Conservation (phyloP, 768 basidiomycete genomes). For the Coprinopsis sp. region DNA sequence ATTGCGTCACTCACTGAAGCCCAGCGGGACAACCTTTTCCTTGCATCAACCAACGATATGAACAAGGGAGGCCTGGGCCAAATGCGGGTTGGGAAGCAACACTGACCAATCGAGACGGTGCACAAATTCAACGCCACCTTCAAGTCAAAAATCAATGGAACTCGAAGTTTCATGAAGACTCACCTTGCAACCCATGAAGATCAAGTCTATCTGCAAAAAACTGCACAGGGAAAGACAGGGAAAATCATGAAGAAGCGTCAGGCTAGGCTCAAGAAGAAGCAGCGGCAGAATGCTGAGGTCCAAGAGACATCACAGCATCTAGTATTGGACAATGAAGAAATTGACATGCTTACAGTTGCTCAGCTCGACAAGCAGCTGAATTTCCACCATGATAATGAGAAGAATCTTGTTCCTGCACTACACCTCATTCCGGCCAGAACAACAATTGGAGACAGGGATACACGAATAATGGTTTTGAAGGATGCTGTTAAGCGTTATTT, state of each 20-base stretch:
- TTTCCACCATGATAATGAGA: constrained; percentile 11
- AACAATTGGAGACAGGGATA: too few relatives aligned
- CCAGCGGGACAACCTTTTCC: constrained; percentile 7
- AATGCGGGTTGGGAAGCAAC: constrained; percentile 6
- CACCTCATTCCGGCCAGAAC: too few relatives aligned
- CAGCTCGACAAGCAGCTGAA: constrained; percentile 13
- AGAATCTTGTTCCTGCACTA: too few relatives aligned
- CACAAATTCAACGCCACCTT: constrained; percentile 14
- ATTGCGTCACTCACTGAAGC: constrained; percentile 13
- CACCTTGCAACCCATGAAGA: constrained; percentile 10
- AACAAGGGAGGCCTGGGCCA: constrained; percentile 24
- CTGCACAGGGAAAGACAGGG: constrained; percentile 6
- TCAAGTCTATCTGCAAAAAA: background rate
- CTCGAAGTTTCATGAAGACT: constrained; percentile 1
- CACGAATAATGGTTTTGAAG: too few relatives aligned
- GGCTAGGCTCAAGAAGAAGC: background rate
- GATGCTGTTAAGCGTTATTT: too few relatives aligned
- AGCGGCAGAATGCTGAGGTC: background rate
- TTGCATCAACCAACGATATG: constrained; percentile 23
- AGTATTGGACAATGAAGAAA: constrained; percentile 2
- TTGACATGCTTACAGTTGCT: constrained; percentile 1
- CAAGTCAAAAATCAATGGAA: constrained; percentile 8
- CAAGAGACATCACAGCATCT: constrained; percentile 7
- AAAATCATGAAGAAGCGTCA: constrained; percentile 8
- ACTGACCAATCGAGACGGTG: constrained; percentile 7